Percentiles rank a stretch among this genome's conserved stretches.
Conservation (phyloP, 83 land plant genomes). For the Picea mariana region DNA sequence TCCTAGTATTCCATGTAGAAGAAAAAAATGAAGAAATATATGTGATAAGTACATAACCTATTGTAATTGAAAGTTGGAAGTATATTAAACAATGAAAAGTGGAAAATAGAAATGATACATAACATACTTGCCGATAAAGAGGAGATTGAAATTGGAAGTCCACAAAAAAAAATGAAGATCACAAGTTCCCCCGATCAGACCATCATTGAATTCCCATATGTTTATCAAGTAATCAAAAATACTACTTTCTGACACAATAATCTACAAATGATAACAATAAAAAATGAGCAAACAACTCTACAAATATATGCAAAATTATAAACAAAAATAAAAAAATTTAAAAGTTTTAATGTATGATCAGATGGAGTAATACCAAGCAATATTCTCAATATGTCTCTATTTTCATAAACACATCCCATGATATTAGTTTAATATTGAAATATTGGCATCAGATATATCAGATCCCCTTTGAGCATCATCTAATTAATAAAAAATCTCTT, state of each 20-base stretch:
- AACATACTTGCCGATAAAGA: slow-evolving; percentile 75
- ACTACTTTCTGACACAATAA: slow-evolving; percentile 62
- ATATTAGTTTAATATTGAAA: too few relatives aligned
- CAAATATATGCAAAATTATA: background rate
- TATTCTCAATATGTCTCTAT: background rate
- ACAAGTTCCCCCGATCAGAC: slow-evolving; percentile 78
- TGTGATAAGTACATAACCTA: too few relatives aligned
- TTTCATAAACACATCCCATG: too few relatives aligned
- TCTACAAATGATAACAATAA: slow-evolving; percentile 70
- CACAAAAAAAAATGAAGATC: slow-evolving; percentile 78
- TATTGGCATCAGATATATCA: too few relatives aligned
- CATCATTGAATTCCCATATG: slow-evolving; percentile 89
- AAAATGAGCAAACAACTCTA: slow-evolving; percentile 4
- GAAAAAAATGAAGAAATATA: too few relatives aligned
- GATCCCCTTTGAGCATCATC: too few relatives aligned
- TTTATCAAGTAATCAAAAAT: slow-evolving; percentile 88
- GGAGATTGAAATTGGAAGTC: slow-evolving; percentile 96
- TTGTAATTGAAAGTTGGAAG: too few relatives aligned
- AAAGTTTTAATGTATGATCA: background rate
- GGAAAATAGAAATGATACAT: too few relatives aligned
- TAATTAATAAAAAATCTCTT: too few relatives aligned
- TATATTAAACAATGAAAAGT: too few relatives aligned
- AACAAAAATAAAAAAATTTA: background rate
- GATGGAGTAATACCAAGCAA: background rate
- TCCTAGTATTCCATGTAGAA: too few relatives aligned